Base-by-base conservation (phyloP, 768 basidiomycete genomes). In the Plicaturopsis crispa region DNA sequence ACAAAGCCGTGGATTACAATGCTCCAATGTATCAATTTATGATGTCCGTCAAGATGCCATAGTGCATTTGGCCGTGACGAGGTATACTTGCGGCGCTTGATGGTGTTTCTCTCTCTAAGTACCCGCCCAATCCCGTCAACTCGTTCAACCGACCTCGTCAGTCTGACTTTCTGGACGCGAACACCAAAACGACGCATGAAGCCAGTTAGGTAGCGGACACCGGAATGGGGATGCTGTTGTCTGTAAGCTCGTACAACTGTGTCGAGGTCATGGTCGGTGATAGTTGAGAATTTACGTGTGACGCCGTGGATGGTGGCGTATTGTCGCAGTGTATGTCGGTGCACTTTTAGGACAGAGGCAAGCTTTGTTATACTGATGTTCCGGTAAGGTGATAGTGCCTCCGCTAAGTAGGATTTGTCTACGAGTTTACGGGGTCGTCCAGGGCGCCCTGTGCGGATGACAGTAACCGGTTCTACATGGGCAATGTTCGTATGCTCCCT, bases 11-110 rank as follows among this genome's bases (percentile, higher is more conserved):
- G 59, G 4, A 61, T 51, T 16, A 56, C 56, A 44, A 61, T 52
- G 6, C 60, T 59, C 61, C 62, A 66, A 0, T 43, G 54, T 7
- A 53, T 49, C 0, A 66, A 40, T 34, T 61, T 65, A 36, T 66
- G 59, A 36, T 64, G 60, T 2, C 60, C 54, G 46, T 65, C 62
- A 14, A 50, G 41, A 43, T 65, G 63, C 61, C 61, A 63, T 0
- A 62, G 50, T 0, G 54, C 50, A 37, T 62, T 61, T 19, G 59
- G 50, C 3, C 53, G 53, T 6, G 48, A 46, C 1, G 61, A 58
- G 2, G 43, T 35, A 39, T 65, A 65, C 5, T 58, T 54, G 2
- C 54, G 38, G 4, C 49, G 33, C 5, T 45, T 20, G 10, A 59
- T 53, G 2, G 42, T 31, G 12, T 26, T 35, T 3, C 42, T 49